Evolutionary conservation across 176 grass and related monocot genomes (phyloP).

Genomic region (Zea mays): DNA sequence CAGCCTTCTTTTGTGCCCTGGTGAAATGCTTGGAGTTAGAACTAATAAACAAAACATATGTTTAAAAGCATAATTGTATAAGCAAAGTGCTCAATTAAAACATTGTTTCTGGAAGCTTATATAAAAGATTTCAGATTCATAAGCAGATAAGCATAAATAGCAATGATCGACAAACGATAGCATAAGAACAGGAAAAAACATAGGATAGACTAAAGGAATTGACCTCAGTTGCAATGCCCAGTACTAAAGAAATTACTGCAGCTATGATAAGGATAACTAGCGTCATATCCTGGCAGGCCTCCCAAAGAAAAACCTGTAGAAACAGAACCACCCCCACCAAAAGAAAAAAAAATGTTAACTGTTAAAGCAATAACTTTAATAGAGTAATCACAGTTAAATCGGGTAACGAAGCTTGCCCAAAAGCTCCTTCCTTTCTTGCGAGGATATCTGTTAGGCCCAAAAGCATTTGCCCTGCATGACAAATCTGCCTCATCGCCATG

Average conservation of each 20-base stretch:
- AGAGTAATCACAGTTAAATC: conserved; percentile 18
- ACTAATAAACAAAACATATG: conserved; percentile 26
- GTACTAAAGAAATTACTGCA: conserved; percentile 70
- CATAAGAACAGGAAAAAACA: neutral
- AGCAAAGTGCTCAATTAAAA: neutral
- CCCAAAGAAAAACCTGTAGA: conserved; percentile 90
- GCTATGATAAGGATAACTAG: conserved; percentile 88
- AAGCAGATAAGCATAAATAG: conserved; percentile 2
- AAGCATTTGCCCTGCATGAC: conserved; percentile 64
- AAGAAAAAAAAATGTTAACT: conserved; percentile 17
- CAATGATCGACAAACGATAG: neutral
- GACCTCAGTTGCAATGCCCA: conserved; percentile 95
- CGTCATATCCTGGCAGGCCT: conserved; percentile 89
- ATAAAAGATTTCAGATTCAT: conserved; percentile 10
- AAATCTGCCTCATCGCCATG: conserved; percentile 77
- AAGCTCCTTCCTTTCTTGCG: conserved; percentile 84
- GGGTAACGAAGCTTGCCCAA: conserved; percentile 49
- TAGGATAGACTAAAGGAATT: conserved; percentile 8
- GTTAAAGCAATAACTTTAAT: conserved; percentile 19
- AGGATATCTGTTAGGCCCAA: conserved; percentile 94
- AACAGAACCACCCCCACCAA: conserved; percentile 7
- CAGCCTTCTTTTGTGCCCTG: conserved; percentile 96
- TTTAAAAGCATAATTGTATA: conserved; percentile 26
- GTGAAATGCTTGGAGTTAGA: conserved; percentile 48
- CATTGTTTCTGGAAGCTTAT: conserved; percentile 1